phyloP scores from a whole-genome alignment of 805 yeast genomes.

The Ogataea zsoltii region DNA sequence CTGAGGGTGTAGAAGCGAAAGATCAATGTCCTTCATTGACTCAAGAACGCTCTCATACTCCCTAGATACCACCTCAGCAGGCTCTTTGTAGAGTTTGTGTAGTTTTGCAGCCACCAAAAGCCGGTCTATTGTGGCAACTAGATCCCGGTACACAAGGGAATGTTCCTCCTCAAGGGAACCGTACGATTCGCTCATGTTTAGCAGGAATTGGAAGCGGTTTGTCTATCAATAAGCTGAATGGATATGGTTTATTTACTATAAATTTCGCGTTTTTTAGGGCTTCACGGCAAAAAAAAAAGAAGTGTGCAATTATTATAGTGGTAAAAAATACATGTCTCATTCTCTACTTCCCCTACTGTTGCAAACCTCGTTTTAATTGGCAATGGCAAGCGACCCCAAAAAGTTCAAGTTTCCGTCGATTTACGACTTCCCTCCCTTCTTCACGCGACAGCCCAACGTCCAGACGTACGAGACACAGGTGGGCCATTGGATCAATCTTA shows the following conservation, averaged over 20 bases:
- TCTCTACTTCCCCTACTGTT: too few species aligned
- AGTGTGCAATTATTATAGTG: too few species aligned
- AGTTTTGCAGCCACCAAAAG: constrained; percentile 25
- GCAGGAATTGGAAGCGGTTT: too few species aligned
- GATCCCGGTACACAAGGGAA: constrained; percentile 33
- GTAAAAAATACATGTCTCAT: too few species aligned
- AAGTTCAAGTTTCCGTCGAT: constrained; percentile 48
- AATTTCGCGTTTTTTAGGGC: too few species aligned
- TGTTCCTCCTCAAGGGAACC: constrained; percentile 32
- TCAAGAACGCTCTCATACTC: constrained; percentile 7
- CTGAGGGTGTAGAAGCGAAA: constrained; percentile 13
- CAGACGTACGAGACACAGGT: constrained; percentile 77
- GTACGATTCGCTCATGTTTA: neutral
- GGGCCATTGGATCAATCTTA: constrained; percentile 70
- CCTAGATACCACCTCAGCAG: constrained; percentile 4
- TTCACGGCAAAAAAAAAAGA: too few species aligned
- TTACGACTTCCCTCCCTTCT: constrained; percentile 85
- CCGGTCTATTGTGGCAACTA: constrained; percentile 35
- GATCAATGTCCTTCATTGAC: constrained; percentile 14
- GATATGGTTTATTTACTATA: neutral
- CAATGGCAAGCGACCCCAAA: neutral
- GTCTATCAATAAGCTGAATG: neutral
- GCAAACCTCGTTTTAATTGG: neutral
- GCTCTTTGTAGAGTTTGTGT: constrained; percentile 6
- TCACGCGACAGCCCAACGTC: constrained; percentile 84